These are phyloP conservation scores for Westerdykella sp. DNA, from an alignment of 2,329 filamentous ascomycete species.

Conservation along the genomic window DNA sequence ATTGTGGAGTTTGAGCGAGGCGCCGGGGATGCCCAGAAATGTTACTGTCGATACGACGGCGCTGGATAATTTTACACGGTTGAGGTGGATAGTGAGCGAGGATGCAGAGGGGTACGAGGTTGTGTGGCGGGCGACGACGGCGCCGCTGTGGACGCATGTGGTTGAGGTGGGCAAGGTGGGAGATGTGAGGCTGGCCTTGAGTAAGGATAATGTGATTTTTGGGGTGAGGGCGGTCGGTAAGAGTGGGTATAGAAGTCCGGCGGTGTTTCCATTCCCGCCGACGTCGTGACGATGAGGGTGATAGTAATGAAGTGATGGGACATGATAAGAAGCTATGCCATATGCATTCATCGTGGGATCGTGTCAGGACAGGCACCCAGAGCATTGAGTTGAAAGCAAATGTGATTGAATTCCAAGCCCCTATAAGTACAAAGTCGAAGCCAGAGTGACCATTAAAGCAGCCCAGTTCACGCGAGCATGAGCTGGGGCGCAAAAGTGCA, in stretches of 20 bases:
- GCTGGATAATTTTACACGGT: constrained; percentile 46
- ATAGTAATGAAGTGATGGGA: neutral
- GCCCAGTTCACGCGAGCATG: no score
- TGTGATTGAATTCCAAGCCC: no score
- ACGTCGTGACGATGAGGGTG: neutral
- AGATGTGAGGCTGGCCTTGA: constrained; percentile 43
- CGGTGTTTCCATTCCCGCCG: constrained; percentile 40
- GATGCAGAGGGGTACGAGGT: constrained; percentile 48
- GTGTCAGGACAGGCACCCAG: no score
- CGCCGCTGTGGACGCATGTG: constrained; percentile 47
- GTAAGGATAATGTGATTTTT: constrained; percentile 55
- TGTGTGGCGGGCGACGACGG: constrained; percentile 49
- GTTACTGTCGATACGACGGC: constrained; percentile 45
- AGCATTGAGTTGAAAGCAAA: no score
- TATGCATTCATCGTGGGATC: no score
- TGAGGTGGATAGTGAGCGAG: constrained; percentile 44
- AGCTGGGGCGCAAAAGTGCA: no score
- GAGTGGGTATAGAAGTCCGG: constrained; percentile 49
- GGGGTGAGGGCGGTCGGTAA: constrained; percentile 48
- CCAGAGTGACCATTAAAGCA: no score
- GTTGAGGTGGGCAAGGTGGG: constrained; percentile 46
- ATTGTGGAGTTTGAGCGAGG: constrained; percentile 50
- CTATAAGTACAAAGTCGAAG: no score
- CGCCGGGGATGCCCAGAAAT: constrained; percentile 46
- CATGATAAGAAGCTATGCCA: neutral